Evolutionary conservation across 306 rosid genomes (phyloP).

Genomic region (Fagus sylvatica): DNA sequence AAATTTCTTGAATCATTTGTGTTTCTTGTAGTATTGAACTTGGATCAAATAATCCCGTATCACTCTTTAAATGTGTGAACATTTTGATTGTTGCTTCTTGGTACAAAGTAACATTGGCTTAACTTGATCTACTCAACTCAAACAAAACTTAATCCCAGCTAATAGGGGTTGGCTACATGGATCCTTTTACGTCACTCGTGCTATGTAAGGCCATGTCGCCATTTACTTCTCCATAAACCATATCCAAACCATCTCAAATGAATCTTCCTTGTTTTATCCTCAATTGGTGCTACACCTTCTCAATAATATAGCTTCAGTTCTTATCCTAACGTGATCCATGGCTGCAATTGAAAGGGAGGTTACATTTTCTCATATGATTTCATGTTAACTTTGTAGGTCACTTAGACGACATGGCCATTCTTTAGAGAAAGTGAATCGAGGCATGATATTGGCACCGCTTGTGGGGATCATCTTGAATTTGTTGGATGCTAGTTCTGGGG

Average conservation of each 20-base stretch:
- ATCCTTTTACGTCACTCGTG: not conserved
- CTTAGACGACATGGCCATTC: constrained; percentile 77
- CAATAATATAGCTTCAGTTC: not conserved
- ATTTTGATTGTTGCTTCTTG: constrained; percentile 5
- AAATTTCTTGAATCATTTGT: not conserved
- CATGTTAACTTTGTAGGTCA: constrained; percentile 48
- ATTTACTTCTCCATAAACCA: not conserved
- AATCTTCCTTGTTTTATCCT: not conserved
- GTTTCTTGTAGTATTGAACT: not conserved
- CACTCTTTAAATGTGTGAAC: not conserved
- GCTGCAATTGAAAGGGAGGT: constrained; percentile 11
- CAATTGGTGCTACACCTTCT: not conserved
- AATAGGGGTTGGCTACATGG: not conserved
- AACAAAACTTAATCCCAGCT: not conserved
- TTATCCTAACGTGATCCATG: not conserved
- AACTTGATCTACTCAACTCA: constrained; percentile 1
- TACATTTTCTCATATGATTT: constrained; percentile 8
- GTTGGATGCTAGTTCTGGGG: constrained; percentile 66
- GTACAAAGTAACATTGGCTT: not conserved
- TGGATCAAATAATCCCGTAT: not conserved
- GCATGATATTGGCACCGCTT: constrained; percentile 95
- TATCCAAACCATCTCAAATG: not conserved
- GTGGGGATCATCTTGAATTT: constrained; percentile 84
- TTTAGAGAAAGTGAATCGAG: constrained; percentile 77
- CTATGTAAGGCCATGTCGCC: not conserved